phyloP scores from a whole-genome alignment of 495 filamentous ascomycete genomes.

The Aspergillus saccharolyticus region DNA sequence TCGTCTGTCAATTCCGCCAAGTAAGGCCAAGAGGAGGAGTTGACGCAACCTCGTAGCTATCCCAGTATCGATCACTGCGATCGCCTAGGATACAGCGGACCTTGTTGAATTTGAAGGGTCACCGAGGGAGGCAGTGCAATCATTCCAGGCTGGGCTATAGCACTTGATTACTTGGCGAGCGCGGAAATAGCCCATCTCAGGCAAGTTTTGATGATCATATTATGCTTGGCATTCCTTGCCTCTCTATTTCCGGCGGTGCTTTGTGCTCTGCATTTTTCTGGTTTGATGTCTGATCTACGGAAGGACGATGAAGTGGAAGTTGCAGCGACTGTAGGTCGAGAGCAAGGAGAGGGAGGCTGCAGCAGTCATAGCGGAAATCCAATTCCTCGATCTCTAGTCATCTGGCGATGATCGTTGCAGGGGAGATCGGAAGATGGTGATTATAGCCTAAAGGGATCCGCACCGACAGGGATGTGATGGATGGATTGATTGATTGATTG shows the following conservation, averaged over 20 bases:
- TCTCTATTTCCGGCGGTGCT: background rate
- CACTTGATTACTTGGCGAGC: background rate
- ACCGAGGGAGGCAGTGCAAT: background rate
- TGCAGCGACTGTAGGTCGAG: too few species aligned
- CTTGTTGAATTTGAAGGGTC: background rate
- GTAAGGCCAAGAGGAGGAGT: slow-evolving; percentile 1
- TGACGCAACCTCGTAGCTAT: background rate
- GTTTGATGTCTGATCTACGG: background rate
- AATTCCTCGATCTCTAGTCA: too few species aligned
- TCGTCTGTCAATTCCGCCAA: background rate
- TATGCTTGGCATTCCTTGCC: background rate
- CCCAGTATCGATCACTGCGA: background rate
- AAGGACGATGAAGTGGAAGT: too few species aligned
- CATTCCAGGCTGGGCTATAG: background rate
- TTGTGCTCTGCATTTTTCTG: background rate
- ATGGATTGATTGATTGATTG: too few species aligned
- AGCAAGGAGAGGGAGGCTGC: too few species aligned
- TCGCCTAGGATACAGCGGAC: slow-evolving; percentile 1
- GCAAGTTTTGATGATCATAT: background rate
- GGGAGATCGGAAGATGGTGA: background rate
- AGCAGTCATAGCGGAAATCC: too few species aligned
- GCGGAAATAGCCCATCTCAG: background rate
- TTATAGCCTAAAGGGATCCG: background rate
- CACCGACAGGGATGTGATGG: background rate
- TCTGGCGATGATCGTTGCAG: too few species aligned